phyloP scores from a whole-genome alignment of 2,329 filamentous ascomycete genomes.

The Alternaria brassicicola region DNA sequence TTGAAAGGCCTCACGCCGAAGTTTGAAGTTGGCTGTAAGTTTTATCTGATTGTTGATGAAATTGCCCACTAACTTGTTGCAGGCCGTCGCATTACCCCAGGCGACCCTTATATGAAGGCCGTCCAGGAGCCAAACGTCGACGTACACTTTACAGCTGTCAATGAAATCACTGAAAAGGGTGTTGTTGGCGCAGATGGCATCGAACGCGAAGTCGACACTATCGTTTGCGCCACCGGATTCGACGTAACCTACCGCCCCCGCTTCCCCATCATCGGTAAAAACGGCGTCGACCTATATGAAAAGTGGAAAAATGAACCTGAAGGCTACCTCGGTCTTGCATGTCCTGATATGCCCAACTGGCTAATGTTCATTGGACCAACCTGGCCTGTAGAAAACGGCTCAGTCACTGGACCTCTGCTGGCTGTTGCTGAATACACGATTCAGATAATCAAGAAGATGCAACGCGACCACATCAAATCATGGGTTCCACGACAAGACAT shows the following conservation, averaged over 20 bases:
- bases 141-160: slow-evolving; percentile 57
- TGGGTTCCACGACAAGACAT: slow-evolving; percentile 51
- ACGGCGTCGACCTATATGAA: slow-evolving; percentile 49
- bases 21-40: slow-evolving; percentile 53
- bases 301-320: slow-evolving; percentile 51
- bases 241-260: slow-evolving; percentile 52
- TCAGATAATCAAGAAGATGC: slow-evolving; percentile 55
- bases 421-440: slow-evolving; percentile 50
- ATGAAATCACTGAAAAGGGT: slow-evolving; percentile 54
- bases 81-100: slow-evolving; percentile 55
- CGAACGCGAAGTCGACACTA: slow-evolving; percentile 51
- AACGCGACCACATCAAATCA: slow-evolving; percentile 53
- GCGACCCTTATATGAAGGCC: slow-evolving; percentile 59
- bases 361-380: slow-evolving; percentile 51
- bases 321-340: slow-evolving; percentile 51
- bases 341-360: slow-evolving; percentile 54
- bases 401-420: slow-evolving; percentile 51
- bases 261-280: slow-evolving; percentile 52
- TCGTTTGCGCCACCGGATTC: slow-evolving; percentile 56
- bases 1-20: slow-evolving; percentile 56
- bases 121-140: slow-evolving; percentile 59
- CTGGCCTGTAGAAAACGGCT: slow-evolving; percentile 55
- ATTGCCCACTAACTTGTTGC: background rate
- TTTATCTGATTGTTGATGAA: background rate
- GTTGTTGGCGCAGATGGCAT: slow-evolving; percentile 53